These are phyloP conservation scores for Diaporthe velutina DNA, from an alignment of 2,329 filamentous ascomycete species.

Conservation along the genomic window DNA sequence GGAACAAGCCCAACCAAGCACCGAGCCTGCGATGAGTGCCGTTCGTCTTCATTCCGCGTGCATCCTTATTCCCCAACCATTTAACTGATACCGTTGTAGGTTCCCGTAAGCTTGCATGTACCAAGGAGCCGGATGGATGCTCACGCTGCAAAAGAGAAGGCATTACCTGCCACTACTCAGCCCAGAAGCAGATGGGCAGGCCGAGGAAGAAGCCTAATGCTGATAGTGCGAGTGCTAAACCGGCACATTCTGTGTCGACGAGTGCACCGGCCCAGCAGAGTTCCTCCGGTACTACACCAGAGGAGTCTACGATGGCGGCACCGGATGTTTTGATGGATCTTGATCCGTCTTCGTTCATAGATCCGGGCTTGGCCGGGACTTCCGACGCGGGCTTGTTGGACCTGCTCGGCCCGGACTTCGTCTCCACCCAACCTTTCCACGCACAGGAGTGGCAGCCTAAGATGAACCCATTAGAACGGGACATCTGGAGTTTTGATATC, in stretches of 20 bases:
- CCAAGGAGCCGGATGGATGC: slow-evolving; percentile 72
- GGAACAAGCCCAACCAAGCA: slow-evolving; percentile 55
- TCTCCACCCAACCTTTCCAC: slow-evolving; percentile 32
- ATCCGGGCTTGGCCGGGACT: slow-evolving; percentile 43
- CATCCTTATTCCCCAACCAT: slow-evolving; percentile 37
- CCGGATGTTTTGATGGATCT: slow-evolving; percentile 45
- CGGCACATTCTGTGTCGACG: not conserved
- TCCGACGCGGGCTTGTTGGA: slow-evolving; percentile 51
- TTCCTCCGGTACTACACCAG: not conserved
- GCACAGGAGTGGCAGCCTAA: slow-evolving; percentile 31
- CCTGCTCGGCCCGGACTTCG: slow-evolving; percentile 49
- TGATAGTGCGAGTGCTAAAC: slow-evolving; percentile 44
- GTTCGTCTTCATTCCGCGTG: slow-evolving; percentile 58
- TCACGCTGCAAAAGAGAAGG: slow-evolving; percentile 69
- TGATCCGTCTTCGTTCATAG: slow-evolving; percentile 49
- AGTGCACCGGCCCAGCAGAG: not conserved
- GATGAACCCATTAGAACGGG: not conserved
- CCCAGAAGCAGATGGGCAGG: slow-evolving; percentile 76
- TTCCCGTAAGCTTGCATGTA: slow-evolving; percentile 73
- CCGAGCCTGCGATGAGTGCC: slow-evolving; percentile 76
- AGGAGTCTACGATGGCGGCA: not conserved
- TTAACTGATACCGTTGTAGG: slow-evolving; percentile 54
- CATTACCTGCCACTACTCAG: slow-evolving; percentile 71
- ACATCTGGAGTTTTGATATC: slow-evolving; percentile 19
- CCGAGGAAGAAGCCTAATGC: slow-evolving; percentile 68